Percentiles rank a stretch among this genome's conserved stretches.
Evolutionary conservation across 164 flowering plant species (phyloP).

Genomic region (Magnolia kwangsiensis): DNA sequence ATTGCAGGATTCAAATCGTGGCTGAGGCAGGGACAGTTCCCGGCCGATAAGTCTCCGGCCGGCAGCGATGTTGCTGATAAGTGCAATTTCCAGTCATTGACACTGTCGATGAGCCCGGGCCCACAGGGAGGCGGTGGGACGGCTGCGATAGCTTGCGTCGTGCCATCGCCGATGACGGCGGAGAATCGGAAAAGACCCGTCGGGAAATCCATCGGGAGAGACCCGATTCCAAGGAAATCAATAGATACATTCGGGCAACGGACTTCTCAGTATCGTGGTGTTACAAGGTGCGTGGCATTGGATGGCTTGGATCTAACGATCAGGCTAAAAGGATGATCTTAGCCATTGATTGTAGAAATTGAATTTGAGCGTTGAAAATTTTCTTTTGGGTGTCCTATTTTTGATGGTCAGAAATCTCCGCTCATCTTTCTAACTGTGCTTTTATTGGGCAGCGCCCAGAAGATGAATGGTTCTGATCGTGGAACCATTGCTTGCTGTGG

Average conservation of each 20-base stretch:
- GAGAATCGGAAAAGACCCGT: conserved; percentile 37
- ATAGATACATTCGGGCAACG: conserved; percentile 86
- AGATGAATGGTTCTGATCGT: no score
- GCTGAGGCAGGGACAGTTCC: conserved; percentile 41
- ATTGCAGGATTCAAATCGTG: conserved; percentile 60
- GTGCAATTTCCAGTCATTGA: conserved; percentile 28
- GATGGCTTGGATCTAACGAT: background rate
- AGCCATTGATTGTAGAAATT: no score
- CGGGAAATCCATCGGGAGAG: conserved; percentile 31
- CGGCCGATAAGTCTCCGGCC: conserved; percentile 17
- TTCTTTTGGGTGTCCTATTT: no score
- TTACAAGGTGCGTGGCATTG: conserved; percentile 53
- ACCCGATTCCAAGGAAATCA: conserved; percentile 61
- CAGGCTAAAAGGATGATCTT: no score
- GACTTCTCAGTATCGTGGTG: conserved; percentile 89
- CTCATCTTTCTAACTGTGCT: no score
- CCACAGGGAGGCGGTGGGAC: conserved; percentile 12
- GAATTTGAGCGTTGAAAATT: no score
- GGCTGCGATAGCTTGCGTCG: background rate
- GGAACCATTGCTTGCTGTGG: no score
- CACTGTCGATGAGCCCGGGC: conserved; percentile 47
- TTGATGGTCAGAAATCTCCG: no score
- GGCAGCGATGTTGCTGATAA: conserved; percentile 5
- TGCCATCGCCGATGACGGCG: conserved; percentile 11
- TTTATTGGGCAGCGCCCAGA: no score